Evolutionary conservation across 1,284 basidiomycete species (phyloP).

Genomic region (Papiliotrema nemorosa): DNA sequence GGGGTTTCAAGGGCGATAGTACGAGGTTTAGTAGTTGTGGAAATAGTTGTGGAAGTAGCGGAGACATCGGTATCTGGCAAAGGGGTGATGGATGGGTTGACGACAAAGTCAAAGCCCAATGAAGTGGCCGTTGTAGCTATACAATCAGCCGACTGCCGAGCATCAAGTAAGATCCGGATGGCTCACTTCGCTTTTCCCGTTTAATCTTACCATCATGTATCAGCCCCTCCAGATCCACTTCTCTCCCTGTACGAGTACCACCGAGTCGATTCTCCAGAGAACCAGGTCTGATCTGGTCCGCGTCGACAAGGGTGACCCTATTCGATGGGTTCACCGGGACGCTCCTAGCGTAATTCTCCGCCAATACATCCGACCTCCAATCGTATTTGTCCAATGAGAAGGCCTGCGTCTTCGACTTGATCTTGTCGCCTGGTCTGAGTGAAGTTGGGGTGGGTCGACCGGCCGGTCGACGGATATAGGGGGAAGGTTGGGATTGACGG

Average conservation of each 20-base stretch:
- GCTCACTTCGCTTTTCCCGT: constrained; percentile 36
- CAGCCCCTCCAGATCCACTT: constrained; percentile 27
- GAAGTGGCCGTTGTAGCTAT: constrained; percentile 36
- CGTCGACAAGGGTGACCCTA: background rate
- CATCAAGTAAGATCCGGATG: background rate
- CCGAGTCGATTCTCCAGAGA: constrained; percentile 1
- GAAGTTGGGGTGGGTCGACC: constrained; percentile 11
- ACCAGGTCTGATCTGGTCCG: background rate
- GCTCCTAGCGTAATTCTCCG: constrained; percentile 11
- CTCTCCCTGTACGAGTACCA: constrained; percentile 4
- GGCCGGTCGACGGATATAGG: constrained; percentile 37
- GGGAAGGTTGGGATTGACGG: constrained; percentile 23
- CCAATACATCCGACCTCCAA: constrained; percentile 34
- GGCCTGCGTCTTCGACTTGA: constrained; percentile 18
- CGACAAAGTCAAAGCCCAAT: constrained; percentile 42
- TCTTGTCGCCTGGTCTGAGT: constrained; percentile 17
- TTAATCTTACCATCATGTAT: constrained; percentile 31
- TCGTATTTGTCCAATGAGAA: constrained; percentile 15
- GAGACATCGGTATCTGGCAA: constrained; percentile 19
- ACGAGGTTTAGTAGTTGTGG: background rate
- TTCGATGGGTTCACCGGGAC: constrained; percentile 7
- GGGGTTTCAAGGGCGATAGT: too few species aligned
- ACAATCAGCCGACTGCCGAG: background rate
- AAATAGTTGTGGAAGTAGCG: background rate
- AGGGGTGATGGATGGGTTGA: constrained; percentile 31